phyloP scores from a whole-genome alignment of 2,329 filamentous ascomycete species.

The Plectosphaerella plurivora region DNA sequence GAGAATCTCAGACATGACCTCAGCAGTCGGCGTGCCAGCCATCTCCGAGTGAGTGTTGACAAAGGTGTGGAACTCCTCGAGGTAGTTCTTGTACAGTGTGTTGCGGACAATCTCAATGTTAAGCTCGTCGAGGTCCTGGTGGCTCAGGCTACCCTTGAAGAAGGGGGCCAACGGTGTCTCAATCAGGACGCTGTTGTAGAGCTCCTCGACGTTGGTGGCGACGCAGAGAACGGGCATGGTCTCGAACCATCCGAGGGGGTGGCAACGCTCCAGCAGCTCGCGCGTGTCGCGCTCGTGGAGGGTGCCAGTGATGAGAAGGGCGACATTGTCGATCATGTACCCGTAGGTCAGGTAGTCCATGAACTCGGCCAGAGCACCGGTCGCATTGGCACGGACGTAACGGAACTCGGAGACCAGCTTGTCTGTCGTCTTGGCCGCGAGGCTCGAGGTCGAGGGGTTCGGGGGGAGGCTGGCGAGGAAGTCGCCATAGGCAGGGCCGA shows the following conservation, averaged over 20 bases:
- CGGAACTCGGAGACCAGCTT: conserved; percentile 97
- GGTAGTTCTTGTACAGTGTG: conserved; percentile 98
- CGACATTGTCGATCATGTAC: conserved; percentile 99
- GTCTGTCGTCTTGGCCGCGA: conserved; percentile 93
- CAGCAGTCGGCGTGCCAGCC: conserved; percentile 80
- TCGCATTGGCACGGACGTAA: conserved; percentile 91
- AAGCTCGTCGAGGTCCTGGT: conserved; percentile 95
- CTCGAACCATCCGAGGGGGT: conserved; percentile 97
- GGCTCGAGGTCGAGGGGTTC: conserved; percentile 92
- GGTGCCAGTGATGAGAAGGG: conserved; percentile 94
- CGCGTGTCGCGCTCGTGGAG: conserved; percentile 95
- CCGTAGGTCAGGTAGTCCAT: conserved; percentile 98
- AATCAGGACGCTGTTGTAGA: conserved; percentile 96
- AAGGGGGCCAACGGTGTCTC: conserved; percentile 94
- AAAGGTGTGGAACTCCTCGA: conserved; percentile 95
- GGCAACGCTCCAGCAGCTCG: conserved; percentile 91
- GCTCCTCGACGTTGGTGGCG: conserved; percentile 95
- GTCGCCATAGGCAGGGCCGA: conserved; percentile 94
- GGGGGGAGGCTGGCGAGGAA: conserved; percentile 91
- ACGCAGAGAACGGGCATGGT: conserved; percentile 98
- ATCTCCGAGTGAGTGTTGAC: conserved; percentile 87
- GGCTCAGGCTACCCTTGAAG: conserved; percentile 94
- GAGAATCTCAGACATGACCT: conserved; percentile 93
- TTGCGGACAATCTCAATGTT: conserved; percentile 99
- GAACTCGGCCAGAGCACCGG: conserved; percentile 86